A percentile compares a stretch with the other conserved stretches of the same genome.
Evolutionary conservation across 2,329 filamentous ascomycete genomes (phyloP).

Genomic region (Nothomitra cinnamomea): DNA sequence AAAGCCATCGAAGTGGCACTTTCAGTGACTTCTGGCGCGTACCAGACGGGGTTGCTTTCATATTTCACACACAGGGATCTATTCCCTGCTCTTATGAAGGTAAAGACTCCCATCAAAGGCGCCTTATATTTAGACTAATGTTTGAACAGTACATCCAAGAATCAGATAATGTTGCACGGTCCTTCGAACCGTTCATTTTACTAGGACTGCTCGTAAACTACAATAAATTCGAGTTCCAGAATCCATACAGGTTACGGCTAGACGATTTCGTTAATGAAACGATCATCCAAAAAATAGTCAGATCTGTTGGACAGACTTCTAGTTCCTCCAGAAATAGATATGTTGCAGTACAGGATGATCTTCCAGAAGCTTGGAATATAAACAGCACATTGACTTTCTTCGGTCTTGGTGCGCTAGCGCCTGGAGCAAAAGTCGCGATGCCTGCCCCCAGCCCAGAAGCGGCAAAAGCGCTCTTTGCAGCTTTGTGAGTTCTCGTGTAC

Average conservation of each 20-base stretch:
- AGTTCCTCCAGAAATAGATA: conserved; percentile 54
- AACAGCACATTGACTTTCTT: conserved; percentile 68
- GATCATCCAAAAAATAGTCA: conserved; percentile 67
- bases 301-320: conserved; percentile 58
- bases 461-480: conserved; percentile 63
- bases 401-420: conserved; percentile 57
- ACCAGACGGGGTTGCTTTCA: conserved; percentile 82
- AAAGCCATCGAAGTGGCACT: conserved; percentile 70
- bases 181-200: conserved; percentile 61
- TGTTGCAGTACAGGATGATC: conserved; percentile 72
- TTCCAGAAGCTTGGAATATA: conserved; percentile 78
- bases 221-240: conserved; percentile 98
- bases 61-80: conserved; percentile 92
- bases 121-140: conserved; percentile 5
- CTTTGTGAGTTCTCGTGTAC: conserved; percentile 40
- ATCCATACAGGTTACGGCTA: conserved; percentile 80
- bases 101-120: conserved; percentile 23
- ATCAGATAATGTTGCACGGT: conserved; percentile 43
- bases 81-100: conserved; percentile 90
- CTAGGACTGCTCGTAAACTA: conserved; percentile 86
- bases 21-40: conserved; percentile 79
- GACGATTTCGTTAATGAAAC: conserved; percentile 91
- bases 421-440: conserved; percentile 43
- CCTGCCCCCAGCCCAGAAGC: conserved; percentile 57
- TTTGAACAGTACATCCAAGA: conserved; percentile 58